Conservation (phyloP, 2,329 filamentous ascomycete species). For the Cordyceps javanica region DNA sequence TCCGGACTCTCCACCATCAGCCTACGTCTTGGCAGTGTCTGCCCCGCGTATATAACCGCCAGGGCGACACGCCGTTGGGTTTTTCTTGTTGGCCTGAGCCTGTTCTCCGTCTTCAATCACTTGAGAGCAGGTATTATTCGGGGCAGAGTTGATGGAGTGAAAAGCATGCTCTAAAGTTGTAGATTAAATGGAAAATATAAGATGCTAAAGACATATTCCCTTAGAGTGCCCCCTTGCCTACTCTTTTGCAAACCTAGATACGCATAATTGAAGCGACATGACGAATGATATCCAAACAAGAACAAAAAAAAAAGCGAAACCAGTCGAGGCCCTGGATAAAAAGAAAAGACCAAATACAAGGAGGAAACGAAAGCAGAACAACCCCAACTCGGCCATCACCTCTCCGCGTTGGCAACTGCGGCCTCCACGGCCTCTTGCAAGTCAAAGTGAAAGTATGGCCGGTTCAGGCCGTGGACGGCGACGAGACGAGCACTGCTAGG, state of each 20-base stretch:
- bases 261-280: neutral
- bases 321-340: neutral
- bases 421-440: conserved; percentile 43
- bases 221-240: conserved; percentile 11
- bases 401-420: conserved; percentile 31
- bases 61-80: too few relatives aligned
- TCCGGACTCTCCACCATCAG: too few relatives aligned
- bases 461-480: conserved; percentile 40
- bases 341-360: neutral
- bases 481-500: conserved; percentile 26
- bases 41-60: too few relatives aligned
- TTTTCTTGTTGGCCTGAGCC: too few relatives aligned
- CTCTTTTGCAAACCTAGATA: neutral
- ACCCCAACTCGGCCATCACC: neutral
- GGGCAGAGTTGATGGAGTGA: too few relatives aligned
- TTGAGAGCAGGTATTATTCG: too few relatives aligned
- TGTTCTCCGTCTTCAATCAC: too few relatives aligned
- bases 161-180: neutral
- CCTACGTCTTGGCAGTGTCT: too few relatives aligned
- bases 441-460: conserved; percentile 48
- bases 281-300: neutral
- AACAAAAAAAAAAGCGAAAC: neutral
- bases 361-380: neutral
- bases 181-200: neutral
- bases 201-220: neutral